Conservation (phyloP, 257 asterid genomes). For the Solanum corneliomulleri region DNA sequence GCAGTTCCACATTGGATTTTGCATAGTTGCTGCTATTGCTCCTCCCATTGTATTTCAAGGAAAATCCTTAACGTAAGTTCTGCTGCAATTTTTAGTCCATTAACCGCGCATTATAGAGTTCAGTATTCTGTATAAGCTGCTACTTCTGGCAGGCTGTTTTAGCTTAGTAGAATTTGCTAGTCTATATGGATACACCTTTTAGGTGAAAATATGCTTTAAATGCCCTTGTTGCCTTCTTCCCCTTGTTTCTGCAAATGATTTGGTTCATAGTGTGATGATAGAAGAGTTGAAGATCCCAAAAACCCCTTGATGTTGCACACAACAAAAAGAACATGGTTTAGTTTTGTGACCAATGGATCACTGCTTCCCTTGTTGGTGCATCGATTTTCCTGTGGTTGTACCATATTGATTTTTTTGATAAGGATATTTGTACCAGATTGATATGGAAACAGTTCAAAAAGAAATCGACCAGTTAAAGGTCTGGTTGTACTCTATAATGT, state of each 20-base stretch:
- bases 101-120: neutral
- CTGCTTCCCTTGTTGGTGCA: neutral
- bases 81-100: neutral
- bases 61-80: constrained; percentile 72
- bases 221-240: neutral
- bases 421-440: neutral
- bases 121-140: neutral
- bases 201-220: neutral
- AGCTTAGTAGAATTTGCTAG: neutral
- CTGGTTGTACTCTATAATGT: neutral
- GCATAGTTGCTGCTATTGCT: constrained; percentile 95
- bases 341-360: neutral
- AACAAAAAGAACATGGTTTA: neutral
- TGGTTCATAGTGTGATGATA: neutral
- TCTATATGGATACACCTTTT: neutral
- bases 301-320: neutral
- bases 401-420: neutral
- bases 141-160: neutral
- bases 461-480: neutral
- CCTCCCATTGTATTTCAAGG: constrained; percentile 93
- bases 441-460: neutral
- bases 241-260: neutral
- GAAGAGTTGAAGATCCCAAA: neutral
- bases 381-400: neutral
- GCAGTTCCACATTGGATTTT: constrained; percentile 91